Conservation (phyloP, 257 asterid species). For the Galeopsis tetrahit region DNA sequence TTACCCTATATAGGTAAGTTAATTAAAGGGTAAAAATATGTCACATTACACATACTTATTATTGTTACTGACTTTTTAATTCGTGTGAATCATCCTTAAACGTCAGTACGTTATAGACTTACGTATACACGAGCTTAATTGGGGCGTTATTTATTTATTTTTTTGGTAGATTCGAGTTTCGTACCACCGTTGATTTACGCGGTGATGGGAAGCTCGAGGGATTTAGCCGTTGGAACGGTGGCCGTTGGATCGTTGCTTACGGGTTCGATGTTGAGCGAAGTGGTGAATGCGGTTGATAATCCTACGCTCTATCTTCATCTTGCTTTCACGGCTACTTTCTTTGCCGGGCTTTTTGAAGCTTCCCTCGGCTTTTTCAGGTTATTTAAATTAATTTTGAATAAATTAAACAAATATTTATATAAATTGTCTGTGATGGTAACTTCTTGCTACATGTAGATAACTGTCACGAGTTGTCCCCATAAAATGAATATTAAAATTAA, state of each 20-base stretch:
- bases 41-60: too few relatives aligned
- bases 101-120: too few relatives aligned
- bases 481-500: neutral
- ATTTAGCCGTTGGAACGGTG: constrained; percentile 86
- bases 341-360: constrained; percentile 68
- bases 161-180: constrained; percentile 69
- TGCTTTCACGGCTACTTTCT: constrained; percentile 72
- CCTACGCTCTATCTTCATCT: constrained; percentile 60
- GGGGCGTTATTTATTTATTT: neutral
- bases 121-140: too few relatives aligned
- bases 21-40: too few relatives aligned
- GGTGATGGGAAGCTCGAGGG: constrained; percentile 81
- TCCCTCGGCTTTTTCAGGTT: constrained; percentile 71
- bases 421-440: neutral
- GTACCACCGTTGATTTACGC: constrained; percentile 79
- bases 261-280: constrained; percentile 68
- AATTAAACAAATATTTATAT: too few relatives aligned
- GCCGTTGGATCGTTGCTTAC: constrained; percentile 80
- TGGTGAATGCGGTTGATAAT: constrained; percentile 56
- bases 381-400: neutral
- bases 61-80: too few relatives aligned
- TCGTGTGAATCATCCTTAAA: too few relatives aligned
- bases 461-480: neutral
- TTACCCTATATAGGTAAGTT: too few relatives aligned
- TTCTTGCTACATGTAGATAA: neutral